These are phyloP conservation scores for Pseudogymnoascus destructans DNA, from an alignment of 2,329 filamentous ascomycete genomes.

Conservation along the genomic window DNA sequence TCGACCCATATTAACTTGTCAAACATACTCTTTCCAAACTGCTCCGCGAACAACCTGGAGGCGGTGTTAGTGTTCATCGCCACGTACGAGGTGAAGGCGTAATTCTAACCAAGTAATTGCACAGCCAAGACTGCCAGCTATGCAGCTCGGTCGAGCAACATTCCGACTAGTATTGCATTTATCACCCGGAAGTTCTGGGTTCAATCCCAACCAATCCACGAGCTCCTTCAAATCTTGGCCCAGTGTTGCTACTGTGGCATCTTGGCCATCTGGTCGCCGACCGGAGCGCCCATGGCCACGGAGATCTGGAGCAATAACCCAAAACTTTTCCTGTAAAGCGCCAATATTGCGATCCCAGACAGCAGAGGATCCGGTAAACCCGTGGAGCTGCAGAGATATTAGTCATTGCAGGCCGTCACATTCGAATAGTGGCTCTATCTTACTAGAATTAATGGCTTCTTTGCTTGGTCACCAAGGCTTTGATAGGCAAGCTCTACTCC, in stretches of 20 bases:
- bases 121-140: conserved; percentile 24
- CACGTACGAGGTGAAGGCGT: not conserved
- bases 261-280: conserved; percentile 22
- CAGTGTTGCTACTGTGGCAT: conserved; percentile 21
- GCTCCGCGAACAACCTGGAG: conserved; percentile 22
- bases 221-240: conserved; percentile 24
- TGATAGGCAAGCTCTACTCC: not conserved
- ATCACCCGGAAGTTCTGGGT: conserved; percentile 9
- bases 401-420: not conserved
- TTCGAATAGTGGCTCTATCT: not conserved
- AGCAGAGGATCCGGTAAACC: conserved; percentile 24
- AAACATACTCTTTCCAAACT: conserved; percentile 22
- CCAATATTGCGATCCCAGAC: conserved; percentile 24
- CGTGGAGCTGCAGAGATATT: conserved; percentile 21
- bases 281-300: conserved; percentile 23
- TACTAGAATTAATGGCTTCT: conserved; percentile 10
- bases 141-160: conserved; percentile 11
- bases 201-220: conserved; percentile 9
- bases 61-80: not conserved
- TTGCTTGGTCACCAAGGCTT: not conserved
- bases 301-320: conserved; percentile 23
- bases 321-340: conserved; percentile 16
- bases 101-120: conserved; percentile 22
- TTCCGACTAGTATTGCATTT: not conserved
- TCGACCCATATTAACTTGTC: conserved; percentile 24